phyloP scores from a whole-genome alignment of 192 early-diverging fungal species.

The Dissophora ornata region DNA sequence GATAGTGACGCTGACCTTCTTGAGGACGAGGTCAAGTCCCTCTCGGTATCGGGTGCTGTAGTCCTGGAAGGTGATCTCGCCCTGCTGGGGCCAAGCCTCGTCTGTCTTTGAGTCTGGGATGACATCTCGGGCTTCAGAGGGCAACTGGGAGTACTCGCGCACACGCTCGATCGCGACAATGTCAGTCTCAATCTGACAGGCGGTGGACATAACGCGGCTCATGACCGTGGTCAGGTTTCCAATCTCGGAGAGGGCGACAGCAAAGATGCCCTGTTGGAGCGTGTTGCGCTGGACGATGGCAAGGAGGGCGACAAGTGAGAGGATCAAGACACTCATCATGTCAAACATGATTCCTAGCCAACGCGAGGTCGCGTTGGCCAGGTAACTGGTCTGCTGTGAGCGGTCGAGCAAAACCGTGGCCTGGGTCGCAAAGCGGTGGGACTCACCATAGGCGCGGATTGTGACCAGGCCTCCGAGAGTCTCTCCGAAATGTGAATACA shows the following conservation, averaged over 20 bases:
- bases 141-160: slow-evolving; percentile 76
- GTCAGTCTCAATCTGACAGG: slow-evolving; percentile 25
- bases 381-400: slow-evolving; percentile 20
- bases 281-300: slow-evolving; percentile 21
- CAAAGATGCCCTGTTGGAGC: slow-evolving; percentile 3
- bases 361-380: slow-evolving; percentile 16
- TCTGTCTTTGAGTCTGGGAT: slow-evolving; percentile 30
- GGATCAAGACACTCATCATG: slow-evolving; percentile 5
- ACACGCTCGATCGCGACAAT: slow-evolving; percentile 84
- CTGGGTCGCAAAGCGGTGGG: slow-evolving; percentile 68
- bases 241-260: slow-evolving; percentile 13
- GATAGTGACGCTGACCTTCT: slow-evolving; percentile 58
- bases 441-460: slow-evolving; percentile 75
- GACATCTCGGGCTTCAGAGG: slow-evolving; percentile 60
- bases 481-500: slow-evolving; percentile 70
- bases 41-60: slow-evolving; percentile 65
- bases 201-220: background rate
- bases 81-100: slow-evolving; percentile 63
- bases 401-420: slow-evolving; percentile 15
- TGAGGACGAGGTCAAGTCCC: slow-evolving; percentile 56
- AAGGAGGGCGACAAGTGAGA: slow-evolving; percentile 5
- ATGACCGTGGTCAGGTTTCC: slow-evolving; percentile 9
- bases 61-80: slow-evolving; percentile 59
- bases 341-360: slow-evolving; percentile 24
- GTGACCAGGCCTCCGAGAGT: slow-evolving; percentile 64